Conservation (phyloP, 2,329 filamentous ascomycete genomes). For the Rutstroemia sp. region DNA sequence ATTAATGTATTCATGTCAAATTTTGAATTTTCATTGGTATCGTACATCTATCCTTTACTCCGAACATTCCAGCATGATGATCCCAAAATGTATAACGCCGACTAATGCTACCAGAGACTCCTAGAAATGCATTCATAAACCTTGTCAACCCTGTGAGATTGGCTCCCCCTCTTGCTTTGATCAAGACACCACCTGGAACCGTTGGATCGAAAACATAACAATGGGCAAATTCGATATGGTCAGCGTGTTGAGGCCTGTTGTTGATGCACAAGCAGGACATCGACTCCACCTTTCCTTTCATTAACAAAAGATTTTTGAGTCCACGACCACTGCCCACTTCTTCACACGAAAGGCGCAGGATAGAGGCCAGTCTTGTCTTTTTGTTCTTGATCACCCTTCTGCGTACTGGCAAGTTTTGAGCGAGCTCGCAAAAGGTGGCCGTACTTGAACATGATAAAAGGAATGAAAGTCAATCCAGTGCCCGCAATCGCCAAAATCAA, state of each 20-base stretch:
- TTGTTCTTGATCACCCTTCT: neutral
- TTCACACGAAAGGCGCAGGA: neutral
- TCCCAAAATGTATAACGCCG: no score
- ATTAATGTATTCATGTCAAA: no score
- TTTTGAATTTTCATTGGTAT: neutral
- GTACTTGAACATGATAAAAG: constrained; percentile 9
- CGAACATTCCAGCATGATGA: neutral
- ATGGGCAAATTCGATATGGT: no score
- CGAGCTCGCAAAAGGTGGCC: constrained; percentile 25
- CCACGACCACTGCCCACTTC: neutral
- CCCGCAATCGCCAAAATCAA: constrained; percentile 5
- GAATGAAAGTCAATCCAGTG: constrained; percentile 1
- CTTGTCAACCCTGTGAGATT: no score
- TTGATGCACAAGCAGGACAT: no score
- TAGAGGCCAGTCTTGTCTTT: neutral
- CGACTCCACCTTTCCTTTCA: no score
- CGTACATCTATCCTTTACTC: neutral
- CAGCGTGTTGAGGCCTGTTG: no score
- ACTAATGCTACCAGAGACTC: neutral
- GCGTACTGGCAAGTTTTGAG: constrained; percentile 42
- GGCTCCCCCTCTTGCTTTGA: no score
- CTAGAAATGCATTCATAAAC: neutral
- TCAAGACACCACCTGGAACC: no score
- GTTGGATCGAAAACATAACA: no score
- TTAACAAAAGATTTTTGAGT: neutral